phyloP scores from a whole-genome alignment of 208 protist genomes.

The Leishmania major region DNA sequence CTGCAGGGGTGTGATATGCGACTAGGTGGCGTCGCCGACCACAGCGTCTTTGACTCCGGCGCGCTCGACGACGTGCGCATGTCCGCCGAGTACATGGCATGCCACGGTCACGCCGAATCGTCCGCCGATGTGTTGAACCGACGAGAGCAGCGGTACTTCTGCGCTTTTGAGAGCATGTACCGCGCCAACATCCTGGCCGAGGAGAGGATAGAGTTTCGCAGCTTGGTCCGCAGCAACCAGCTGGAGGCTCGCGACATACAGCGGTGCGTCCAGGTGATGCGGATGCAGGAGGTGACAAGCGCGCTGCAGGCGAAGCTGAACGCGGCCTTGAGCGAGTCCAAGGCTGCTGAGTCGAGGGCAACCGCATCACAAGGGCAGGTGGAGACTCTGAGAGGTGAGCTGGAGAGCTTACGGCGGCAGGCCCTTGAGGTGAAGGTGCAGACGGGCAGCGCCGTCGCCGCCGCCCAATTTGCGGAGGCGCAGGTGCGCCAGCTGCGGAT shows the following conservation, averaged over 20 bases:
- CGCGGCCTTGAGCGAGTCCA: constrained; percentile 20
- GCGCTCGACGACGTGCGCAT: constrained; percentile 16
- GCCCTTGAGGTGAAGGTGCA: constrained; percentile 35
- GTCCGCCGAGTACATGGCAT: constrained; percentile 23
- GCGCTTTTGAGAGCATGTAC: constrained; percentile 41
- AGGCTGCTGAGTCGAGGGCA: constrained; percentile 10
- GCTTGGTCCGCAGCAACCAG: constrained; percentile 31
- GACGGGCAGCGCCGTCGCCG: constrained; percentile 29
- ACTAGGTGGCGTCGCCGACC: constrained; percentile 16
- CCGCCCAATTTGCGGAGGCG: constrained; percentile 33
- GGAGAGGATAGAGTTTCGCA: constrained; percentile 32
- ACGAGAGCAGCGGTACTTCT: constrained; percentile 39
- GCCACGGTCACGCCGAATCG: constrained; percentile 2
- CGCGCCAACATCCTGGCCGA: constrained; percentile 40
- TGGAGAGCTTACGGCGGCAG: constrained; percentile 27
- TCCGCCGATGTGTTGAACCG: constrained; percentile 22
- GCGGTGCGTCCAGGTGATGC: constrained; percentile 38
- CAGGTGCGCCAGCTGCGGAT: constrained; percentile 27
- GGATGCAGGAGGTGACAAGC: constrained; percentile 27
- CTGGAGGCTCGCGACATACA: constrained; percentile 39
- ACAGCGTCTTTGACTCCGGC: constrained; percentile 9
- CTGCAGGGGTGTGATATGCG: constrained; percentile 32
- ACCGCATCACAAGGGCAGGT: constrained; percentile 21
- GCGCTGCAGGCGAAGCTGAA: constrained; percentile 32
- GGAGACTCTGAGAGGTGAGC: constrained; percentile 26